Evolutionary conservation across 1,284 basidiomycete genomes (phyloP), one percentile per base, ranked within the genome.

Genomic region (Tylopilus orsonianus): DNA sequence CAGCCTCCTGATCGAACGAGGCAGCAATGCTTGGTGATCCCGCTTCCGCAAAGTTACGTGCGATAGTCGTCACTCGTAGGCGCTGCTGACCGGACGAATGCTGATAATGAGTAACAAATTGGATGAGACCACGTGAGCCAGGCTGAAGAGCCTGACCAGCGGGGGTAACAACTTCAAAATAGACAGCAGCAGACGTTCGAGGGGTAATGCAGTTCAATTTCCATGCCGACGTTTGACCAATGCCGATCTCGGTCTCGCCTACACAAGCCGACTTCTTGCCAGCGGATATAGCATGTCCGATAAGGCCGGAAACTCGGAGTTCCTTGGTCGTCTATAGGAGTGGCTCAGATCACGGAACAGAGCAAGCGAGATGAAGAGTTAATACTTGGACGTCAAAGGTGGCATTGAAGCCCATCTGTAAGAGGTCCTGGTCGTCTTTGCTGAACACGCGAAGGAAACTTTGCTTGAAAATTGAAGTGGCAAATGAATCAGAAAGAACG

Each of bases 161-260:
- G n/a, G 96, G 96, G 0, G 95, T 97, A 52, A 98, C 97, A 20
- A 99, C 96, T 67, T 99, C 97, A 67, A 99, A 98, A 77, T 99
- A 99, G 44, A 97, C 90, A 20, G 87, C 97, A 30, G 89, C 83
- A 4, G 96, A 88, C 2, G 93, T 95, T 54, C 83, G 87, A 13
- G 94, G 93, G 1, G 85, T 93, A 56, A 99, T 79, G 46, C 85
- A 81, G 74, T 97, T 97, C 58, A 99, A 81, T 73, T 94, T 97
- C 96, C 96, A 99, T 1, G 95, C 96, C n/a, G 94, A 97, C 1
- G 96, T 99, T 66, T 96, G 92, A 22, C 95, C 96, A 55, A 99
- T 97, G 67, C 96, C 97, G 54, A 99, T 99, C 71, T 99, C 97
- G 2, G 97, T 99, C 75, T 99, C 97, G 54, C 96, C 96, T 24